These are phyloP conservation scores for Saccharomyces cerevisiae DNA, from an alignment of 805 yeast species.

Conservation along the genomic window DNA sequence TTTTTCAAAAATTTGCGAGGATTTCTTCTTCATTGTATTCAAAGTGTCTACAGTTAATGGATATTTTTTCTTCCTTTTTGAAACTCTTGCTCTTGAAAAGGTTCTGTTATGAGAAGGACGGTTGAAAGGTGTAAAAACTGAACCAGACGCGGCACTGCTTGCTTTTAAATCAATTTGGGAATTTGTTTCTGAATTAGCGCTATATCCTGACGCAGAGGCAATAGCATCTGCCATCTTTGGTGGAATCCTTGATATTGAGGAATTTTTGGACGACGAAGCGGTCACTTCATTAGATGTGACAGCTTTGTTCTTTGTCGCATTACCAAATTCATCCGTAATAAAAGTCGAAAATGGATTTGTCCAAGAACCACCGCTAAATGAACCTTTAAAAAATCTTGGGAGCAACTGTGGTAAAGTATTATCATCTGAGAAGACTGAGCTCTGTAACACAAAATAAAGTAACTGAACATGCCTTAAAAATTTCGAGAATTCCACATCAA, in stretches of 20 bases:
- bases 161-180: neutral
- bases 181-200: constrained; percentile 2
- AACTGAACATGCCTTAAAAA: constrained; percentile 24
- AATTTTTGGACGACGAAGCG: neutral
- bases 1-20: constrained; percentile 18
- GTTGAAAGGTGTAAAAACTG: constrained; percentile 3
- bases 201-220: constrained; percentile 16
- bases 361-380: constrained; percentile 76
- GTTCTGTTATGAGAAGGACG: constrained; percentile 13
- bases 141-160: neutral
- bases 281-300: neutral
- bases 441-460: constrained; percentile 23
- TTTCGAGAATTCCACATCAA: constrained; percentile 25
- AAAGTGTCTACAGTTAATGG: constrained; percentile 25
- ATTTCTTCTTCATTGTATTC: constrained; percentile 16
- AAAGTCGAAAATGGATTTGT: constrained; percentile 50
- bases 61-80: constrained; percentile 15
- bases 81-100: constrained; percentile 13
- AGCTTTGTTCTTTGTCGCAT: neutral
- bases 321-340: constrained; percentile 8
- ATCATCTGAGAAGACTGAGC: constrained; percentile 14
- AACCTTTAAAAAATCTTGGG: constrained; percentile 59
- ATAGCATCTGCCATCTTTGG: constrained; percentile 19
- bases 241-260: constrained; percentile 9
- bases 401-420: constrained; percentile 50